Percentiles rank a stretch among this genome's conserved stretches.
Evolutionary conservation across 2,329 filamentous ascomycete genomes (phyloP).

Genomic region (Aspergillus sp.): DNA sequence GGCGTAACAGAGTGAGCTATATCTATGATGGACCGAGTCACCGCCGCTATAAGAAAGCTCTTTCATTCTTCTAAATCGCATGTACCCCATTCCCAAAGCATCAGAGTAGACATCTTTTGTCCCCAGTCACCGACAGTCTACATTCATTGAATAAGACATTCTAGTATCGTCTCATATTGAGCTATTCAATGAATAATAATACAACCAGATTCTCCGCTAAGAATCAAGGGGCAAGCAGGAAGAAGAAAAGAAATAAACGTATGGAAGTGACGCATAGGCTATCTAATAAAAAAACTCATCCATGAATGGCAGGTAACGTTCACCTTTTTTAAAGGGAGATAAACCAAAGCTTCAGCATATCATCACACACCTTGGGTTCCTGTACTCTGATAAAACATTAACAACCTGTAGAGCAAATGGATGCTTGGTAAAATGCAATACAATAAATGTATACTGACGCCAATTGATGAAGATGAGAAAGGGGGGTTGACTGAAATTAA

Average conservation of each 20-base stretch:
- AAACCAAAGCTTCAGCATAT: constrained; percentile 14
- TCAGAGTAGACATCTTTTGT: too few species aligned
- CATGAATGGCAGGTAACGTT: background rate
- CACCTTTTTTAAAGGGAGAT: constrained; percentile 1
- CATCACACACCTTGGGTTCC: constrained; percentile 10
- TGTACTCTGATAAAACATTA: constrained; percentile 12
- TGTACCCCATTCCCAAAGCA: too few species aligned
- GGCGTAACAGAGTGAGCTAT: background rate
- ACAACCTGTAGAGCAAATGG: constrained; percentile 14
- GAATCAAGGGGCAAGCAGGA: background rate
- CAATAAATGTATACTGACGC: constrained; percentile 6
- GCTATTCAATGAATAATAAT: background rate
- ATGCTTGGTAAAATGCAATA: constrained; percentile 3
- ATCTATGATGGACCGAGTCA: too few species aligned
- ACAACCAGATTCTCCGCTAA: background rate
- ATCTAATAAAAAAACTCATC: background rate
- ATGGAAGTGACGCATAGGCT: background rate
- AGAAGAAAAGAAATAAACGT: background rate
- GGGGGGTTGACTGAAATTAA: background rate
- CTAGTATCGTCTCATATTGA: background rate
- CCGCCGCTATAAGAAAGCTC: too few species aligned
- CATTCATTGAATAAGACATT: background rate
- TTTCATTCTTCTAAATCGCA: too few species aligned
- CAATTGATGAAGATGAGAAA: background rate
- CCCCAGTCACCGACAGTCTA: too few species aligned